These are phyloP conservation scores for Pyricularia sp. DNA, from an alignment of 2,329 filamentous ascomycete genomes.

Conservation along the genomic window DNA sequence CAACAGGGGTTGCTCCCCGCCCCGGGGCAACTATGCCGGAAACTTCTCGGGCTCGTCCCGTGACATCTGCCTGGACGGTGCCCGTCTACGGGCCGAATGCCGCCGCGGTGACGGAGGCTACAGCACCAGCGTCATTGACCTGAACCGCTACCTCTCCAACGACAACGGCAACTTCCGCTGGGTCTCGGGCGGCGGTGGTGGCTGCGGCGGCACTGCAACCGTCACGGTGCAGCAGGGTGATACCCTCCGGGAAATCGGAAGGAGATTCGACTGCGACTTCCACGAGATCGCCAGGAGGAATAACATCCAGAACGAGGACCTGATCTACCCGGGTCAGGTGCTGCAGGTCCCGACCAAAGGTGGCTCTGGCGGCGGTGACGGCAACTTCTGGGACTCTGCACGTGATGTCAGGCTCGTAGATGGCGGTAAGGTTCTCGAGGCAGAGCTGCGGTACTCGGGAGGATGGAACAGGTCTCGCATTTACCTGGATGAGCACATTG, in stretches of 20 bases:
- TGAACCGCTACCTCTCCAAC: constrained; percentile 25
- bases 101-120: constrained; percentile 21
- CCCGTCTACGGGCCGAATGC: constrained; percentile 24
- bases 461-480: constrained; percentile 21
- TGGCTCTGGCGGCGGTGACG: constrained; percentile 9
- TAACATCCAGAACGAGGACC: constrained; percentile 28
- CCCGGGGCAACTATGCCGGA: constrained; percentile 18
- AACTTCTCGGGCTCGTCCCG: constrained; percentile 24
- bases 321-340: constrained; percentile 32
- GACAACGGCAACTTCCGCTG: constrained; percentile 28
- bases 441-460: constrained; percentile 18
- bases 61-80: constrained; percentile 26
- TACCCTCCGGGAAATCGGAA: constrained; percentile 28
- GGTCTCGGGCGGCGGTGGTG: constrained; percentile 12
- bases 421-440: constrained; percentile 24
- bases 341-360: constrained; percentile 22
- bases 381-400: constrained; percentile 24
- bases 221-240: constrained; percentile 31
- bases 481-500: constrained; percentile 23
- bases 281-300: constrained; percentile 30
- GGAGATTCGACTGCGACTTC: constrained; percentile 20
- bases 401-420: constrained; percentile 26
- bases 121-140: constrained; percentile 23
- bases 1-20: constrained; percentile 6
- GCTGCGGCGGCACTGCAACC: constrained; percentile 12